A percentile compares a stretch with the other conserved stretches of the same genome.
Conservation (phyloP, 2,329 filamentous ascomycete species). For the Aspergillus bombycis region DNA sequence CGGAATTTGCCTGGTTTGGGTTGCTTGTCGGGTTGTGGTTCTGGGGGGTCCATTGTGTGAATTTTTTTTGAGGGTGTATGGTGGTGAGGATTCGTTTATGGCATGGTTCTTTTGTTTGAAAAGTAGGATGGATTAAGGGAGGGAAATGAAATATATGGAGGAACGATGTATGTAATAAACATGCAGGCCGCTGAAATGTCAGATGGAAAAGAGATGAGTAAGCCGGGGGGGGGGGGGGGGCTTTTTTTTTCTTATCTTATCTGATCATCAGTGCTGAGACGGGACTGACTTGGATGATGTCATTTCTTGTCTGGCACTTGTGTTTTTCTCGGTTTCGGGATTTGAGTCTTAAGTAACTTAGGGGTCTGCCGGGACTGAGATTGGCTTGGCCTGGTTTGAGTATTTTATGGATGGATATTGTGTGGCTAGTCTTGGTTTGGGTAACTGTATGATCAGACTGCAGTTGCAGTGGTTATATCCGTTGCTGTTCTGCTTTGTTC, state of each 20-base stretch:
- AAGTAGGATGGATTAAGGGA: not conserved
- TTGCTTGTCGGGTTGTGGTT: conserved; percentile 13
- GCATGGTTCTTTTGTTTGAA: not conserved
- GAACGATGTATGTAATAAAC: too few species aligned
- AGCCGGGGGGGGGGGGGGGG: too few species aligned
- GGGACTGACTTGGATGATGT: conserved; percentile 13
- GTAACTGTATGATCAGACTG: too few species aligned
- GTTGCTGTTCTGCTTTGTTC: not conserved
- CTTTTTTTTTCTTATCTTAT: conserved; percentile 20
- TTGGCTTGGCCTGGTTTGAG: too few species aligned
- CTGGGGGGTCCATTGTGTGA: not conserved
- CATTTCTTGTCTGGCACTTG: not conserved
- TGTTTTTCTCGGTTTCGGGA: not conserved
- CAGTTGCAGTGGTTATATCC: too few species aligned
- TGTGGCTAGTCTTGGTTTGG: too few species aligned
- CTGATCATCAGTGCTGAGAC: conserved; percentile 15
- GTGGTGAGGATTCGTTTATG: not conserved
- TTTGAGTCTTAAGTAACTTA: too few species aligned
- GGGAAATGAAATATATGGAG: too few species aligned
- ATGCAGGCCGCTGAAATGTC: not conserved
- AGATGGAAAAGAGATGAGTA: not conserved
- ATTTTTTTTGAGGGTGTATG: too few species aligned
- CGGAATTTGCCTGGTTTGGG: conserved; percentile 34
- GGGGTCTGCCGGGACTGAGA: too few species aligned
- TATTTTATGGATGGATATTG: too few species aligned